A percentile compares a stretch with the other conserved stretches of the same genome.
These are phyloP conservation scores for Sphaerulina musiva DNA, from an alignment of 2,329 filamentous ascomycete species.

Conservation along the genomic window DNA sequence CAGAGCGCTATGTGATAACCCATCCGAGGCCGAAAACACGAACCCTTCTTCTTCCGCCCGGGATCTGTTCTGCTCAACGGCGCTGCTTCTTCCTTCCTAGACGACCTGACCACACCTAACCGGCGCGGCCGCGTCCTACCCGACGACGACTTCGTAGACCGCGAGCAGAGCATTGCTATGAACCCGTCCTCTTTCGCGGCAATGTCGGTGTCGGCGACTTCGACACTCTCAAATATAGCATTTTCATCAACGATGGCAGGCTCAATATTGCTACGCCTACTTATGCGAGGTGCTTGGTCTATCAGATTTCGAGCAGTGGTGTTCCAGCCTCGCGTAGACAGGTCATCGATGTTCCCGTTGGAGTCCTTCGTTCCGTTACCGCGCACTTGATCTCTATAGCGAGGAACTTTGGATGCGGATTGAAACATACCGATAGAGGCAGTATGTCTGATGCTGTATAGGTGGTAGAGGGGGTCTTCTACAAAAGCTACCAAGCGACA, in stretches of 20 bases:
- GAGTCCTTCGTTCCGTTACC: slow-evolving; percentile 2
- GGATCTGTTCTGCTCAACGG: slow-evolving; percentile 36
- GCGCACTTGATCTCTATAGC: slow-evolving; percentile 7
- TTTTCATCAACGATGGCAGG: slow-evolving; percentile 36
- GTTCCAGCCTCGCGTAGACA: slow-evolving; percentile 14
- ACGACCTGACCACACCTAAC: slow-evolving; percentile 39
- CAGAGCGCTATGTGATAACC: slow-evolving; percentile 36
- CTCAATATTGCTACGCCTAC: slow-evolving; percentile 26
- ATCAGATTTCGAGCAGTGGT: slow-evolving; percentile 32
- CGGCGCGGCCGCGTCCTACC: slow-evolving; percentile 28
- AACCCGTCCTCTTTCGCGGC: slow-evolving; percentile 41
- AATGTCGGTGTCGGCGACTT: slow-evolving; percentile 16
- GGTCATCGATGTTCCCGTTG: slow-evolving; percentile 15
- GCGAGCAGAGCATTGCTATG: slow-evolving; percentile 35
- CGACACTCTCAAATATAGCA: slow-evolving; percentile 28
- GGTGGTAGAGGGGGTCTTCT: not conserved
- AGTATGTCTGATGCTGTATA: slow-evolving; percentile 7
- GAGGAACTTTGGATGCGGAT: slow-evolving; percentile 16
- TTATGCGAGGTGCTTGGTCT: slow-evolving; percentile 37
- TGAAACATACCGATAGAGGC: slow-evolving; percentile 14
- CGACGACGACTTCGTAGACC: slow-evolving; percentile 33
- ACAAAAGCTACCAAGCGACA: too few relatives aligned
- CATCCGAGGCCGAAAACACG: slow-evolving; percentile 35
- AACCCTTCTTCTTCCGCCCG: slow-evolving; percentile 40
- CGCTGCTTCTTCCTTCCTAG: slow-evolving; percentile 37